Conservation (phyloP, 2,329 filamentous ascomycete species). For the Pseudopithomyces maydicus region DNA sequence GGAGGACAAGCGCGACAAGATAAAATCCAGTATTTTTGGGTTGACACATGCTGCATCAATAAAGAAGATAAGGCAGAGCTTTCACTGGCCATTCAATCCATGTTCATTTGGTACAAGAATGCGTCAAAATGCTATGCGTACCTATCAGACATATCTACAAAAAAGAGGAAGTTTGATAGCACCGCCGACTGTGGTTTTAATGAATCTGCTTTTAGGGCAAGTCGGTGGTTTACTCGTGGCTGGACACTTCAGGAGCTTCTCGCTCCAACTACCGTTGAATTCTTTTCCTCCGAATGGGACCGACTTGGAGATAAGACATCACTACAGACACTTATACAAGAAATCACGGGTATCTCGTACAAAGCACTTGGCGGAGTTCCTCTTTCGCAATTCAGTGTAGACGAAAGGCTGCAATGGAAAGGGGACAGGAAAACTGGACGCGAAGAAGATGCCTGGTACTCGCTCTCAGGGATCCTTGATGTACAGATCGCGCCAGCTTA, state of each 20-base stretch:
- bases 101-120: background rate
- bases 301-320: background rate
- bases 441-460: background rate
- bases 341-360: background rate
- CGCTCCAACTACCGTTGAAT: background rate
- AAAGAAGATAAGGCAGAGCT: background rate
- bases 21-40: background rate
- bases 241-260: conserved; percentile 2
- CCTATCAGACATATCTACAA: background rate
- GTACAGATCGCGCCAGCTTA: background rate
- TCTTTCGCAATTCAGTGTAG: background rate
- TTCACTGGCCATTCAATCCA: background rate
- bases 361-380: background rate
- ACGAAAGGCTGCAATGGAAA: background rate
- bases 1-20: background rate
- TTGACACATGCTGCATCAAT: background rate
- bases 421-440: background rate
- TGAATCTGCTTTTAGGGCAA: background rate
- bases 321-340: background rate
- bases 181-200: background rate
- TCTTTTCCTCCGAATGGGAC: background rate
- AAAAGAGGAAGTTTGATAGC: background rate
- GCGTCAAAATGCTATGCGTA: background rate
- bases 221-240: background rate
- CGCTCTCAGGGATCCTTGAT: background rate